Base-by-base conservation (phyloP, 2,329 filamentous ascomycete genomes). In the Cryphonectria parasitica region DNA sequence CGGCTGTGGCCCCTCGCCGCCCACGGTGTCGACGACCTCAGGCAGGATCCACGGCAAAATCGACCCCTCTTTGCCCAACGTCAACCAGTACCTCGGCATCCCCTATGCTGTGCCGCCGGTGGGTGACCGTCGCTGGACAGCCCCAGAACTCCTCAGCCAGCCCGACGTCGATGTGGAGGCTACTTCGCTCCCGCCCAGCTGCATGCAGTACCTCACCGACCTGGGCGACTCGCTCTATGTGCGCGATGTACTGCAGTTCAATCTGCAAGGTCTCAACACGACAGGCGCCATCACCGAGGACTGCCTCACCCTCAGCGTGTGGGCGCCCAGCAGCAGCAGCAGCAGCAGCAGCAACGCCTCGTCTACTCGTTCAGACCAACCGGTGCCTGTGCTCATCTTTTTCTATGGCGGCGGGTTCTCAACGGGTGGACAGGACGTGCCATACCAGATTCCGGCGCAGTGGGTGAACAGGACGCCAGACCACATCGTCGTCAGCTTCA, bases 401-500 rank as follows among this genome's bases (percentile, higher is more conserved):
- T 72, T 77, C 34, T 75, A 76, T 64, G 78, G 77, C 25, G 78
- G 78, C 8, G 77, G 74, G 17, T 77, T 78, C 67, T 66, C 69
- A 28, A 73, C 72, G 1, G 77, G 77, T 10, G 77, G 77, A 43
- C 71, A 69, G 36, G 72, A 79, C 25, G 73, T 76, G 0, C 78
- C 77, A 0, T 77, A 76, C 61, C 75, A 76, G 64, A 73, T 77
- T 36, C 76, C 77, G 1, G 70, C 74, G 4, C 69, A 75, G 10
- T 78, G 78, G 77, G 72, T 79, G 4, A 67, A 78, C 64, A 72
- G 76, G n/a, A 74, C 74, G 6, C 75, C 77, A 64, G 49, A 41
- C 52, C 77, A 78, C 69, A 77, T 80, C 43, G 76, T 79, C 19
- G 75, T 79, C 3, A 69, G 74, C 6, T 77, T 78, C 72, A 79